Base-by-base conservation (phyloP, 2,329 filamentous ascomycete species). In the Colletotrichum aenigma region DNA sequence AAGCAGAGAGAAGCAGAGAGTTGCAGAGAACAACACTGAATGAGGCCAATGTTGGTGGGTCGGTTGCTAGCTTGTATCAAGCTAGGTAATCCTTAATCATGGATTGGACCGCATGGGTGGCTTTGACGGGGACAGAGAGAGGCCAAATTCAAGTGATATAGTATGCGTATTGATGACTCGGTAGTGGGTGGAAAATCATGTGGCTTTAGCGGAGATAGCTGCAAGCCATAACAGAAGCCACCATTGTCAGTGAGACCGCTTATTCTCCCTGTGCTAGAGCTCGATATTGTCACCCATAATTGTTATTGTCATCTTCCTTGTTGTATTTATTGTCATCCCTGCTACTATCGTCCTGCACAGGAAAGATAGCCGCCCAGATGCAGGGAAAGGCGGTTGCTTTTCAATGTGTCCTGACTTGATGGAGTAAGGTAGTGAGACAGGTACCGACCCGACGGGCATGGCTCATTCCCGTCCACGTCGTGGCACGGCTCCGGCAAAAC, bases 401-500 rank as follows among this genome's bases (percentile, higher is more conserved):
- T 52, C n/a, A 52, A 13, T n/a, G 38, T 48, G 18, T 48, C 38
- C 38, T 48, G 16, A 38, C 36, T 38, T 38, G 34, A 36, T 13
- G 34, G 15, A 6, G 32, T 28, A 26, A 26, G 24, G 24, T 10
- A 15, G 32, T 34, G 32, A 15, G 12, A 34, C 18, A 38, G 15
- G 16, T 38, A 38, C 36, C 7, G 15, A 38, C 15, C 16, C 15
- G 16, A 38, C 36, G 36, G 36, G 34, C 34, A 36, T 36, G 36
- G 36, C 36, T 16, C 36, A 36, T 36, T 26, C 26, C 26, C 26
- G 6, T 34, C 32, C 32, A 30, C 12, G 21, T 26, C 12, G 9
- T 55, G 10, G 75, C n/a, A 52, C 43, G 74, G 48, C 71, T 77
- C 69, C 67, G 72, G 77, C 43, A 34, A 3, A n/a, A 13, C 21